phyloP scores from a whole-genome alignment of 2,329 filamentous ascomycete species.

The Alternaria arbusti region DNA sequence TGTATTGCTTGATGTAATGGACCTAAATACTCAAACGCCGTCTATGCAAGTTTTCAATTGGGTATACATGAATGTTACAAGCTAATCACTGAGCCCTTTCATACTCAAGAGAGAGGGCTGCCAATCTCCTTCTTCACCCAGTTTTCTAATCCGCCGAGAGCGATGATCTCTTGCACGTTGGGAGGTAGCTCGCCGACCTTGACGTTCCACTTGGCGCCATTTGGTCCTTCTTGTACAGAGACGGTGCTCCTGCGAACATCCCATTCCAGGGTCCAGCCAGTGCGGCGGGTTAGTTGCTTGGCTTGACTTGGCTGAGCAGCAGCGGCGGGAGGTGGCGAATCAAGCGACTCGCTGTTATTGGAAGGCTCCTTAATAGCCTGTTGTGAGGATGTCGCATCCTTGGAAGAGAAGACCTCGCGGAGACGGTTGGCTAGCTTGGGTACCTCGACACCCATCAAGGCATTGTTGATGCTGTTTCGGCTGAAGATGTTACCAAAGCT shows the following conservation, averaged over 20 bases:
- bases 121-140: conserved; percentile 79
- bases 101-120: conserved; percentile 23
- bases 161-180: conserved; percentile 74
- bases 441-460: conserved; percentile 73
- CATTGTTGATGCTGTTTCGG: conserved; percentile 81
- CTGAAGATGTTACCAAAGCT: conserved; percentile 86
- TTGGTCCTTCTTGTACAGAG: conserved; percentile 71
- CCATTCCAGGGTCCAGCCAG: conserved; percentile 84
- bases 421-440: conserved; percentile 71
- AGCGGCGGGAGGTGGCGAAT: conserved; percentile 53
- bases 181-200: conserved; percentile 83
- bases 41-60: conserved; percentile 8
- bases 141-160: conserved; percentile 74
- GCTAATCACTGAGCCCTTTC: neutral
- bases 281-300: conserved; percentile 71
- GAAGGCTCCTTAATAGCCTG: conserved; percentile 58
- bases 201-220: conserved; percentile 74
- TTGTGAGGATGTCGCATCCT: conserved; percentile 32
- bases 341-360: conserved; percentile 58
- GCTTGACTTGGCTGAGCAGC: conserved; percentile 50
- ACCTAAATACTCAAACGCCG: conserved; percentile 6
- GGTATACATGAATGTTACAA: conserved; percentile 13
- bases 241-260: conserved; percentile 77
- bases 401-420: conserved; percentile 63
- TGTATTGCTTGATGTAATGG: neutral